Evolutionary conservation across 768 basidiomycete genomes (phyloP).

Genomic region (Sutorius australiensis): DNA sequence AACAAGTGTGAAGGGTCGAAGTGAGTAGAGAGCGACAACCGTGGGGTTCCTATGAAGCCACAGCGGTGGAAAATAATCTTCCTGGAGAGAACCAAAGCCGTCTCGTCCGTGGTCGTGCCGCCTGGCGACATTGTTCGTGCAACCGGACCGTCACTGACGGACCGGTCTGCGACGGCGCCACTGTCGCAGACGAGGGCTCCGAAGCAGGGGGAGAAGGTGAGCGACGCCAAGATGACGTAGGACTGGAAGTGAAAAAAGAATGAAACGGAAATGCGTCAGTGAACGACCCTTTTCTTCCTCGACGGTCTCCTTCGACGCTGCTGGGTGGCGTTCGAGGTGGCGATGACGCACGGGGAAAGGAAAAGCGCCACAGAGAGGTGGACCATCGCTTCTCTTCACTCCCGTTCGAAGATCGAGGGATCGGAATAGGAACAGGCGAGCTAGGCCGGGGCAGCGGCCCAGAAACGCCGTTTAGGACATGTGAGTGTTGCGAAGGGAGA

Average conservation of each 20-base stretch:
- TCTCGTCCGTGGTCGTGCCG: conserved; percentile 37
- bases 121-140: conserved; percentile 33
- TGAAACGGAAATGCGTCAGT: conserved; percentile 48
- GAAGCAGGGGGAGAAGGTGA: conserved; percentile 40
- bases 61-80: conserved; percentile 45
- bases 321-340: conserved; percentile 26
- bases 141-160: conserved; percentile 23
- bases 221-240: conserved; percentile 33
- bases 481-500: conserved; percentile 14
- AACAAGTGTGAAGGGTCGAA: neutral
- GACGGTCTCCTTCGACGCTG: conserved; percentile 21
- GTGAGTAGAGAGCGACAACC: conserved; percentile 6
- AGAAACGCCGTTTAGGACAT: conserved; percentile 5
- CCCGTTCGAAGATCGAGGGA: conserved; percentile 28
- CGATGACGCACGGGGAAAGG: conserved; percentile 30
- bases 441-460: conserved; percentile 22
- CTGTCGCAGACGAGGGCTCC: conserved; percentile 31
- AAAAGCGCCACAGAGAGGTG: conserved; percentile 34
- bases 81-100: conserved; percentile 55
- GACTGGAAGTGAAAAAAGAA: conserved; percentile 31
- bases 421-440: conserved; percentile 29
- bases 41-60: conserved; percentile 30
- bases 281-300: conserved; percentile 29
- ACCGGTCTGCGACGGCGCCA: conserved; percentile 20
- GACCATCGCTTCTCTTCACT: conserved; percentile 35